phyloP scores from a whole-genome alignment of 148 eudicot genomes.

The Diospyros lotus region DNA sequence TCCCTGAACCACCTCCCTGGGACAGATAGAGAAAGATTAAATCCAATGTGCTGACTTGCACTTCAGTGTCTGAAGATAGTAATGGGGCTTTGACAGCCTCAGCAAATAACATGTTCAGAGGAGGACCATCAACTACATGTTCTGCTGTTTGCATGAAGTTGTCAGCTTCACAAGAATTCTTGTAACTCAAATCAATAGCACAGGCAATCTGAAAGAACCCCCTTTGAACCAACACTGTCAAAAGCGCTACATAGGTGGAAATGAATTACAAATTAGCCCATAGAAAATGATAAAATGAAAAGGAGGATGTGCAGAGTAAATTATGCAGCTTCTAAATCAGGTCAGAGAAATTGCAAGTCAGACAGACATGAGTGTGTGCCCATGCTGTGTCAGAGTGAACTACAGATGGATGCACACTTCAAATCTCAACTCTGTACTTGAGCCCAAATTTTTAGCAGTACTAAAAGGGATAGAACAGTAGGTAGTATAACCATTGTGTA shows the following conservation, averaged over 20 bases:
- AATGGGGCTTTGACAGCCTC: slow-evolving; percentile 92
- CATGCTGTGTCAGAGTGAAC: slow-evolving; percentile 6
- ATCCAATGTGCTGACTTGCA: slow-evolving; percentile 72
- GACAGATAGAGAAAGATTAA: slow-evolving; percentile 61
- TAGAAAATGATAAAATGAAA: not conserved
- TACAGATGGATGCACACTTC: not conserved
- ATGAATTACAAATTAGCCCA: not conserved
- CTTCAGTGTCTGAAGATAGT: slow-evolving; percentile 78
- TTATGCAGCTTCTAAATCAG: no score
- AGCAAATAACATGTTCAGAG: slow-evolving; percentile 65
- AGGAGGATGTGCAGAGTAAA: not conserved
- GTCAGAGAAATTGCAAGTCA: no score
- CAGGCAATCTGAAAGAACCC: slow-evolving; percentile 59
- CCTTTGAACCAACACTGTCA: slow-evolving; percentile 73
- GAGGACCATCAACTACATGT: slow-evolving; percentile 33
- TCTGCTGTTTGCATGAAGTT: slow-evolving; percentile 50
- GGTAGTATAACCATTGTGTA: not conserved
- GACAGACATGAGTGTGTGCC: no score
- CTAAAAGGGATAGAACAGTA: not conserved
- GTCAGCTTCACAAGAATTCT: slow-evolving; percentile 52
- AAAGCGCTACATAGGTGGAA: slow-evolving; percentile 51
- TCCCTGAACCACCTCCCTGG: slow-evolving; percentile 43
- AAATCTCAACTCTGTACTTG: not conserved
- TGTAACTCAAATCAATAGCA: slow-evolving; percentile 35
- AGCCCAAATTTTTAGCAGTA: not conserved